A percentile compares a stretch with the other conserved stretches of the same genome.
Conservation (phyloP, 2,329 filamentous ascomycete species). For the Scorias spongiosa region DNA sequence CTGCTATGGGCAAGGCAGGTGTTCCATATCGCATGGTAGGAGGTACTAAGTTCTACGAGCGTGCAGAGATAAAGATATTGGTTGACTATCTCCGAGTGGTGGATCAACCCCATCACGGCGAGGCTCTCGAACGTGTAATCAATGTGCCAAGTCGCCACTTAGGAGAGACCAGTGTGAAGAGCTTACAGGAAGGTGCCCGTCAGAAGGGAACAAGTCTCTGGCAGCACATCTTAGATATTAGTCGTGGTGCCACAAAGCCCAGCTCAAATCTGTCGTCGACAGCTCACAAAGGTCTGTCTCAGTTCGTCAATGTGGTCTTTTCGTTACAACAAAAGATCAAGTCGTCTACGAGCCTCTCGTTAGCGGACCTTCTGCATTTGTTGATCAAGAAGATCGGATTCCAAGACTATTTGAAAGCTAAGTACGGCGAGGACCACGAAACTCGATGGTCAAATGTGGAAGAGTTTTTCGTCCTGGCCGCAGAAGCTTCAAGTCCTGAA, state of each 20-base stretch:
- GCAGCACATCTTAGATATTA: conserved; percentile 49
- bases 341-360: conserved; percentile 21
- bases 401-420: conserved; percentile 55
- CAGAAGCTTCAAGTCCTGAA: conserved; percentile 43
- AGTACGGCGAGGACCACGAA: conserved; percentile 60
- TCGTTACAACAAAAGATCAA: conserved; percentile 40
- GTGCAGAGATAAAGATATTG: conserved; percentile 72
- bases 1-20: conserved; percentile 61
- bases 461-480: conserved; percentile 68
- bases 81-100: conserved; percentile 81
- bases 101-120: conserved; percentile 72
- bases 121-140: conserved; percentile 68
- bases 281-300: conserved; percentile 41
- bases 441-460: conserved; percentile 76
- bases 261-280: conserved; percentile 40
- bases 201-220: conserved; percentile 55
- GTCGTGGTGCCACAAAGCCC: conserved; percentile 36
- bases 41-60: conserved; percentile 81
- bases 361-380: conserved; percentile 38
- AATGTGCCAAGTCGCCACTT: conserved; percentile 72
- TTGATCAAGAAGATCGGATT: conserved; percentile 53
- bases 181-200: conserved; percentile 63
- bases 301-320: conserved; percentile 45
- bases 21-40: conserved; percentile 88
- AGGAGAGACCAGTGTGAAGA: conserved; percentile 62